Evolutionary conservation across 805 yeast species (phyloP).

Genomic region (Saturnispora quitensis): DNA sequence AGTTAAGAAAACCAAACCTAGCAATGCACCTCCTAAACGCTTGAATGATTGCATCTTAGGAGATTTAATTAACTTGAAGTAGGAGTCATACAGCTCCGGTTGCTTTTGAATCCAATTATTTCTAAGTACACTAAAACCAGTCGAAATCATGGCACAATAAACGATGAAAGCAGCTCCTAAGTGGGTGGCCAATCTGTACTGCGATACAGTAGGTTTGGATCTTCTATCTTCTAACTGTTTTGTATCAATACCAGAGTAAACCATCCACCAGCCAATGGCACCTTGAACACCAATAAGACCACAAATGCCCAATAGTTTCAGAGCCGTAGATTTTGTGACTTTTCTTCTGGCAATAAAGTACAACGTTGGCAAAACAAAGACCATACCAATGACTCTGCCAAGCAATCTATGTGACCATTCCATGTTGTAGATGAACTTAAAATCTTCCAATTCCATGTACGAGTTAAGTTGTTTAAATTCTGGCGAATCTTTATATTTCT

Average conservation of each 20-base stretch:
- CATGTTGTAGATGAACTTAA: constrained; percentile 90
- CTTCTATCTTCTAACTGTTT: constrained; percentile 67
- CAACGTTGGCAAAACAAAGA: constrained; percentile 75
- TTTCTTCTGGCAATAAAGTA: constrained; percentile 64
- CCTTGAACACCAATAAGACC: constrained; percentile 87
- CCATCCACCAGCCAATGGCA: constrained; percentile 99
- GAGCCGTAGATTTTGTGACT: constrained; percentile 59
- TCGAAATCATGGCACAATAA: constrained; percentile 83
- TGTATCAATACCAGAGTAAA: constrained; percentile 84
- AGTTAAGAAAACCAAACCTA: constrained; percentile 70
- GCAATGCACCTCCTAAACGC: constrained; percentile 43
- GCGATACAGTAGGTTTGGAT: constrained; percentile 96
- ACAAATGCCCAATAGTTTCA: constrained; percentile 62
- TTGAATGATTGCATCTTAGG: constrained; percentile 54
- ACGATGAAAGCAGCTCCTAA: constrained; percentile 85
- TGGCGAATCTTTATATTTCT: constrained; percentile 75
- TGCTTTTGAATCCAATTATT: constrained; percentile 61
- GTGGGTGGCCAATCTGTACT: constrained; percentile 88
- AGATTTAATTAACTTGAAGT: constrained; percentile 51
- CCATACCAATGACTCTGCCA: constrained; percentile 84
- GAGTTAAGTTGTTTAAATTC: constrained; percentile 87
- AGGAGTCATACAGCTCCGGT: constrained; percentile 47
- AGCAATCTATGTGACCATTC: constrained; percentile 95
- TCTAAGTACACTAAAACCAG: constrained; percentile 75
- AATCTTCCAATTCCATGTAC: constrained; percentile 82